Evolutionary conservation across 2,329 filamentous ascomycete genomes (phyloP).

Genomic region (Golovinomyces cichoracearum): DNA sequence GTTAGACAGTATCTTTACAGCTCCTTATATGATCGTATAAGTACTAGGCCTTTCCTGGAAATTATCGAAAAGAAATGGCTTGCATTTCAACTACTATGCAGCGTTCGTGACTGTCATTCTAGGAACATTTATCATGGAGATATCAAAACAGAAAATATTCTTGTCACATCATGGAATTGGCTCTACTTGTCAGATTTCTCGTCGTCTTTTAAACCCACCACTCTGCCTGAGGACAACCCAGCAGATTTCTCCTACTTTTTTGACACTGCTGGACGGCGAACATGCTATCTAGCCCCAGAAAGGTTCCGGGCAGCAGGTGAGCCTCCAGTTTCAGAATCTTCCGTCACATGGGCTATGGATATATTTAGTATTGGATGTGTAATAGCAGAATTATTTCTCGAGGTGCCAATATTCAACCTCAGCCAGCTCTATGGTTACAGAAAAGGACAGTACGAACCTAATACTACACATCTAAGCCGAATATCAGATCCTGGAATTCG

Average conservation of each 20-base stretch:
- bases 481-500: conserved; percentile 72
- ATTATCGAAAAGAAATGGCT: conserved; percentile 99
- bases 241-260: conserved; percentile 97
- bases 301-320: conserved; percentile 54
- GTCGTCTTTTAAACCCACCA: conserved; percentile 78
- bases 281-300: conserved; percentile 87
- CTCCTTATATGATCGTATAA: conserved; percentile 88
- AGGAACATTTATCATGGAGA: conserved; percentile 85
- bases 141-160: conserved; percentile 91
- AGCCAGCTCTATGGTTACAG: conserved; percentile 90
- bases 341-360: conserved; percentile 83
- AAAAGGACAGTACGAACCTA: conserved; percentile 73
- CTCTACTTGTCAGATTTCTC: conserved; percentile 95
- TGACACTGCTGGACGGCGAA: conserved; percentile 70
- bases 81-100: conserved; percentile 80
- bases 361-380: conserved; percentile 93
- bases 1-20: conserved; percentile 89
- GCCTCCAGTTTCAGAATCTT: conserved; percentile 34
- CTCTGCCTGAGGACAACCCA: conserved; percentile 84
- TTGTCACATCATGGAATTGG: conserved; percentile 99
- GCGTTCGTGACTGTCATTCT: conserved; percentile 71
- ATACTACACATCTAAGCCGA: conserved; percentile 51
- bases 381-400: conserved; percentile 84
- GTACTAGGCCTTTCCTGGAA: conserved; percentile 85
- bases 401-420: conserved; percentile 89